Evolutionary conservation across 805 yeast genomes (phyloP).

Genomic region (Debaryomyces maramus): DNA sequence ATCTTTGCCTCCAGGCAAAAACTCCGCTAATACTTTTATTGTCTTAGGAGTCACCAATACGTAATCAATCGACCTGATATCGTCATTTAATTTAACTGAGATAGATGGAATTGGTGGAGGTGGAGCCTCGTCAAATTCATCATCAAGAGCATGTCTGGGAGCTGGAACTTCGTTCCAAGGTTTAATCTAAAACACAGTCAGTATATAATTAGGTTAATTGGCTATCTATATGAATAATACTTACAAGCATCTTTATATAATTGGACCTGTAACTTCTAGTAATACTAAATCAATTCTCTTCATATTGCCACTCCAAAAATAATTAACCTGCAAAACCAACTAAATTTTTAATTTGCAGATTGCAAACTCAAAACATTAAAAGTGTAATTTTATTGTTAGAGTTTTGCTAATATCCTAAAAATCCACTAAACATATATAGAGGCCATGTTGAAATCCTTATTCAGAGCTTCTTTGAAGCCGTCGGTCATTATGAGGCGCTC

Average conservation of each 20-base stretch:
- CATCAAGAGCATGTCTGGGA: conserved; percentile 54
- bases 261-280: neutral
- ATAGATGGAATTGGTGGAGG: conserved; percentile 30
- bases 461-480: neutral
- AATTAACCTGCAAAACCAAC: neutral
- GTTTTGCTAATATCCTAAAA: no score
- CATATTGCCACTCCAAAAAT: no score
- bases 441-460: conserved; percentile 1
- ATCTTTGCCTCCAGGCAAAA: conserved; percentile 11
- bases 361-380: neutral
- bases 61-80: conserved; percentile 16
- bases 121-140: conserved; percentile 29
- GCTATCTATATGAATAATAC: conserved; percentile 11
- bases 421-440: neutral
- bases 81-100: conserved; percentile 15
- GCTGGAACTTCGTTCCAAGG: conserved; percentile 50
- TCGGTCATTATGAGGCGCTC: conserved; percentile 1
- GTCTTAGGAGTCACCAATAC: conserved; percentile 31
- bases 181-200: conserved; percentile 35
- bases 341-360: no score
- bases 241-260: conserved; percentile 19
- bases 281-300: no score
- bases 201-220: conserved; percentile 3
- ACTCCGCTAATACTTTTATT: conserved; percentile 19
- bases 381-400: neutral